Conservation (phyloP, 148 eudicot species). For the Suaeda aralocaspica region DNA sequence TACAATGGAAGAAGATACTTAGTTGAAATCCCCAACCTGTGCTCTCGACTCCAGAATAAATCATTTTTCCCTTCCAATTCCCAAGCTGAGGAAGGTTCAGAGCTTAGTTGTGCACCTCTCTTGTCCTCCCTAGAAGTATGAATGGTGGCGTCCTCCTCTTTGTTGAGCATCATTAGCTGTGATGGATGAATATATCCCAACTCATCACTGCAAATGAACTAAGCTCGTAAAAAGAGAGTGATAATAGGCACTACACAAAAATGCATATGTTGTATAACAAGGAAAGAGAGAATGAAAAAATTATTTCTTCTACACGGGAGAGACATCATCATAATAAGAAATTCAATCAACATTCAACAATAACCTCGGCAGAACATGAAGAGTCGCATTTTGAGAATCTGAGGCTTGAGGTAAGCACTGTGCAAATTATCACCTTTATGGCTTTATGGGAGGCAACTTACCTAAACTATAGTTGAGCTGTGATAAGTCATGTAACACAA, state of each 20-base stretch:
- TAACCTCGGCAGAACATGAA: neutral
- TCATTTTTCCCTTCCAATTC: conserved; percentile 21
- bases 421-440: neutral
- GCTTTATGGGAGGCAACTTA: neutral
- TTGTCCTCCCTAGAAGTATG: conserved; percentile 22
- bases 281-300: neutral
- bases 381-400: neutral
- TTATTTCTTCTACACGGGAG: neutral
- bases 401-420: neutral
- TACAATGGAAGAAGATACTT: conserved; percentile 55
- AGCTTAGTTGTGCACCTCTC: conserved; percentile 16
- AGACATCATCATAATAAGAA: neutral
- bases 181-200: conserved; percentile 85
- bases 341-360: neutral
- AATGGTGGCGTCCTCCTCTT: conserved; percentile 30
- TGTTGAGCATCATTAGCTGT: conserved; percentile 50
- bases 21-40: conserved; percentile 82
- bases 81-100: conserved; percentile 16
- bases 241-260: neutral
- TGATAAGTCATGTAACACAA: neutral
- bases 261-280: neutral
- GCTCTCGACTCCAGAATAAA: conserved; percentile 68
- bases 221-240: conserved; percentile 14
- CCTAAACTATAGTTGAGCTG: neutral
- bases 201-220: conserved; percentile 59